Evolutionary conservation across 2,329 filamentous ascomycete genomes (phyloP), one percentile per base, ranked within the genome.

Genomic region (Beauveria scarabaeidicola): DNA sequence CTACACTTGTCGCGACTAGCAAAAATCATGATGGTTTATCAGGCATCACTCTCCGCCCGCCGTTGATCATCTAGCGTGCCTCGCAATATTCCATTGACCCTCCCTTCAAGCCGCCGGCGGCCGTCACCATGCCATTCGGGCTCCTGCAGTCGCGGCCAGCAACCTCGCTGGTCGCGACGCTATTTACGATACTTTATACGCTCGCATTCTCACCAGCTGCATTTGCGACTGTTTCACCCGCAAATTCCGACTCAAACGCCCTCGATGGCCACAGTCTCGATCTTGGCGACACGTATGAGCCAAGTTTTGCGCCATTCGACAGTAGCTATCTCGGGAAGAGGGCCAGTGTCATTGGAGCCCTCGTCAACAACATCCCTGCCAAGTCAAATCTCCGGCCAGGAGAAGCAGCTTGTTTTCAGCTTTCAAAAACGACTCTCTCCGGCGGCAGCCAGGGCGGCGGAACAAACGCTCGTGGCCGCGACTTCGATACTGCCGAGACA

Each of bases 131-230:
- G 81, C 76, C 86, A 73, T 80, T 87, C 72, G 86, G 81, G 70
- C 84, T 82, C 67, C 76, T 89, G 65, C 89, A 89, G 76, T 87
- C 85, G 74, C 86, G 88, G 69, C 82, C 90, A 68, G 82, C 82
- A 69, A 84, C 86, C 67, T 89, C 86, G 60, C 70, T 88, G 57
- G 76, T 81, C 66, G 83, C 85, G 58, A 82, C 84, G 36, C 73
- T 83, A 32, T 69, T 88, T 54, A 66, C 87, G 38, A 67, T 83
- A 43, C 70, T 91, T 46, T 88, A 85, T 69, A 74, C 88, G 60
- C 72, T 82, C 27, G 76, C 89, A 41, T 81, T 81, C 60, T 79
- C 79, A 48, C 80, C 82, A 19, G 77, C 78, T 64, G 87, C 84
- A 50, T 79, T 87, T 65, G 88, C 88, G 10, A 75, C 79, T 57